Percentiles rank a stretch among this genome's conserved stretches.
These are phyloP conservation scores for Fragilariopsis cylindrus DNA, from an alignment of 108 stramenopile species.

Conservation along the genomic window DNA sequence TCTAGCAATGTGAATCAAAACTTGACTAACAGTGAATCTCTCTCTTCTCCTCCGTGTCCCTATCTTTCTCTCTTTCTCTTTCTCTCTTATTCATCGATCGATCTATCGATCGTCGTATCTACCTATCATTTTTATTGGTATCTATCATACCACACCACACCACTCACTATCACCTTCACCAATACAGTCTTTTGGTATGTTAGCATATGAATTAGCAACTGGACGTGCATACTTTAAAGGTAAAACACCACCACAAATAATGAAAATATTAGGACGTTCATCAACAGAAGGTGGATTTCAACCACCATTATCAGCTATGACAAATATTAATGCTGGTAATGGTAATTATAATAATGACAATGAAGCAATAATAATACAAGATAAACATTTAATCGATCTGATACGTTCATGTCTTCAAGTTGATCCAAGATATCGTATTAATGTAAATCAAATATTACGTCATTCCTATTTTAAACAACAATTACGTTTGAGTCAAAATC, in stretches of 20 bases:
- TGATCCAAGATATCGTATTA: neutral
- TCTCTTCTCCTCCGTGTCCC: neutral
- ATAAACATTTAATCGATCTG: neutral
- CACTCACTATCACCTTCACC: too few relatives aligned
- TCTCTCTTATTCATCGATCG: too few relatives aligned
- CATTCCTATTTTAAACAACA: neutral
- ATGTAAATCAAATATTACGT: neutral
- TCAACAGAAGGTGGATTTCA: neutral
- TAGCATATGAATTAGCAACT: slow-evolving; percentile 79
- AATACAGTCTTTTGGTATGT: slow-evolving; percentile 54
- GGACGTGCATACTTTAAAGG: slow-evolving; percentile 72
- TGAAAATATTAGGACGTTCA: neutral
- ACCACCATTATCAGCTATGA: neutral
- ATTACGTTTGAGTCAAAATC: neutral
- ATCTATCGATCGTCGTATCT: neutral
- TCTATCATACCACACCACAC: neutral
- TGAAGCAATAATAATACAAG: neutral
- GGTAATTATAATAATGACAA: neutral
- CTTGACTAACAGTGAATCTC: too few relatives aligned
- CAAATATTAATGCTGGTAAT: neutral
- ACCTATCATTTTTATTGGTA: neutral
- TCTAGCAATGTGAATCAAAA: neutral
- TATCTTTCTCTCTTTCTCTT: too few relatives aligned
- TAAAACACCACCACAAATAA: slow-evolving; percentile 23
- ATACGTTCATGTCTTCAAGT: neutral